Base-by-base conservation (phyloP, 257 asterid genomes). In the Gentiana dahurica region DNA sequence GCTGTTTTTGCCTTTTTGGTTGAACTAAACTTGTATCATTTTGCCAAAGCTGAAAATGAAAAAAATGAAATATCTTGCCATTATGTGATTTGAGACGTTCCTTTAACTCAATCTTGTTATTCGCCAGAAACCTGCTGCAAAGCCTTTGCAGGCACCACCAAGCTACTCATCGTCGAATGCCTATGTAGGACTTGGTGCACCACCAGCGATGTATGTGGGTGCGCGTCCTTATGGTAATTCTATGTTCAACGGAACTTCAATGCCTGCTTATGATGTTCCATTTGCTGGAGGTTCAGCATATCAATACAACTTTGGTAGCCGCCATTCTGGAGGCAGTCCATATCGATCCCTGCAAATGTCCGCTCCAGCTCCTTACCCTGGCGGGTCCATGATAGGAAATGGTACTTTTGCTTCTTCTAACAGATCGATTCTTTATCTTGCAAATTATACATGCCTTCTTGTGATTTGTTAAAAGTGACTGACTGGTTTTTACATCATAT, bases 261-360 rank as follows among this genome's bases (percentile, higher is more conserved):
- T 83, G 61, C 94, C 85, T 34, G 87, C 91, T 38, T 89, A 85
- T 68, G 97, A 88, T 51, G 78, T 79, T 74, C 94, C 95, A 15
- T 88, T 69, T 76, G 70, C 94, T 67, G 95, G 95, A 57, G 85
- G 87, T 65, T 81, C 95, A 2, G 79, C 85, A 37, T 88, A 85
- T 77, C 95, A 79, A 66, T 84, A 78, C 68, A 89, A 78, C 73
- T 81, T 78, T 68, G 94, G 95, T 46, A 77, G 76, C 62, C 94
- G 92, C 12, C 68, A 81, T 59, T 71, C 94, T 64, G 95, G 92
- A 38, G 87, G 86, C 65, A 86, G 86, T 73, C 94, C 95, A 36
- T 89, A 77, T 76, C 82, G 82, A 10, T 86, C 93, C 24, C 49
- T 86, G 54, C 92, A 77, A 75, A 15, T 89, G 45, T 72, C 95